These are phyloP conservation scores for Flaveria sonorensis DNA, from an alignment of 129 eudicot genomes.

Conservation along the genomic window DNA sequence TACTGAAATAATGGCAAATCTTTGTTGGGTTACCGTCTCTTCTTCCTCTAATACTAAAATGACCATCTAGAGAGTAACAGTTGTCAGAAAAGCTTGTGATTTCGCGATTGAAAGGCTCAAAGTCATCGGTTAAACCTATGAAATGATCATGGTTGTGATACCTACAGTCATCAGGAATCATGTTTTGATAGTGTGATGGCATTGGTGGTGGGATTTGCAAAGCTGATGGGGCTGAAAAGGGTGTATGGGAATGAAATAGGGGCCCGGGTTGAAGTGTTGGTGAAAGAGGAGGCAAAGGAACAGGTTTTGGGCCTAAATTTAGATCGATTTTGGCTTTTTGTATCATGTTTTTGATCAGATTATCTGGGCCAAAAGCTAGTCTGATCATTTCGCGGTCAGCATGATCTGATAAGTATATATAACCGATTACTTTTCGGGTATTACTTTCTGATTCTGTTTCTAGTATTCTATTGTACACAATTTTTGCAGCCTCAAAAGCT, in stretches of 20 bases:
- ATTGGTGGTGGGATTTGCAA: constrained; percentile 29
- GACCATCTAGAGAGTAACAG: constrained; percentile 33
- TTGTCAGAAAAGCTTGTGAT: constrained; percentile 27
- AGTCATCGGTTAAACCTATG: constrained; percentile 36
- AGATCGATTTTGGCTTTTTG: constrained; percentile 52
- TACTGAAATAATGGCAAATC: constrained; percentile 70
- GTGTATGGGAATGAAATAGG: constrained; percentile 34
- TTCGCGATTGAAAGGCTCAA: background rate
- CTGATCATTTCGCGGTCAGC: constrained; percentile 62
- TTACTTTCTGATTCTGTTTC: constrained; percentile 53
- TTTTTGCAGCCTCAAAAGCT: constrained; percentile 53
- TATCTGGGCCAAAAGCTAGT: constrained; percentile 62
- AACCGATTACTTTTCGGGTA: constrained; percentile 54
- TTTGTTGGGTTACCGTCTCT: constrained; percentile 41
- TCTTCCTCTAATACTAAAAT: constrained; percentile 35
- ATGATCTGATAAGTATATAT: constrained; percentile 49
- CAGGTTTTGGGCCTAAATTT: constrained; percentile 32
- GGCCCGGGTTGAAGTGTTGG: constrained; percentile 41
- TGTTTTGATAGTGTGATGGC: constrained; percentile 37
- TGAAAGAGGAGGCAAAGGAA: constrained; percentile 44
- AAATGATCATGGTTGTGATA: constrained; percentile 34
- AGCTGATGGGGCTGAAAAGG: constrained; percentile 30
- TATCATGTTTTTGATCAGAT: constrained; percentile 41
- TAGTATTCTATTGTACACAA: constrained; percentile 51
- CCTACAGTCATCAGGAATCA: constrained; percentile 34